phyloP scores from a whole-genome alignment of 352 stramenopile genomes.

The Pythium grandisporangium region DNA sequence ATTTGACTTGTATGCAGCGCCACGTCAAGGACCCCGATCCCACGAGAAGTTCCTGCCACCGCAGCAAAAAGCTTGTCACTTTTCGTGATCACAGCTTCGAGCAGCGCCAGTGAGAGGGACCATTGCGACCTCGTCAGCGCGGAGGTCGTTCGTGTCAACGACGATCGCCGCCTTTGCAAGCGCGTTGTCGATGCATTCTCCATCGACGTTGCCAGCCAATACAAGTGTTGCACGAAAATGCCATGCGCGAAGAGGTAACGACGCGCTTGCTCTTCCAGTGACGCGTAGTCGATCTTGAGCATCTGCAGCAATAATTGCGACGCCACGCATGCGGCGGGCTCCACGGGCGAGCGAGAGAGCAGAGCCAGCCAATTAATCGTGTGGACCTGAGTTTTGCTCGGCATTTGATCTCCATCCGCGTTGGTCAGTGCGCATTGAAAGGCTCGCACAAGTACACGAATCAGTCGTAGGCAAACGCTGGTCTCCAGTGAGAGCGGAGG shows the following conservation, averaged over 20 bases:
- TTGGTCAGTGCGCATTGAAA: background rate
- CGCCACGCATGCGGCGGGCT: background rate
- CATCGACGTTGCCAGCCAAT: background rate
- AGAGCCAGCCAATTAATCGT: background rate
- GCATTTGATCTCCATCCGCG: too few relatives aligned
- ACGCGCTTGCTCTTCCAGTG: background rate
- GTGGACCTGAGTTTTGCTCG: too few relatives aligned
- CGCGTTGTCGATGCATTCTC: background rate
- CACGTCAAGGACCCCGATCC: background rate
- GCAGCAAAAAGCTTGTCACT: background rate
- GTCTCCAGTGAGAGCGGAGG: background rate
- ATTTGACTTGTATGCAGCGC: background rate
- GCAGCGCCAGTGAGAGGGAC: background rate
- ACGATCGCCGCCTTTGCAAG: background rate
- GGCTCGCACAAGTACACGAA: background rate
- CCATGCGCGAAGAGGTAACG: background rate
- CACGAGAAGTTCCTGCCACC: background rate
- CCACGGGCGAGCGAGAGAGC: background rate
- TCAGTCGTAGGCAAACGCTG: background rate
- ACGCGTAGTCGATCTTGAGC: too few relatives aligned
- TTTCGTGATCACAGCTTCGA: too few relatives aligned
- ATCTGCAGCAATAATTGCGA: background rate
- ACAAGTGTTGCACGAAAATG: background rate
- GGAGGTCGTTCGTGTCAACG: background rate
- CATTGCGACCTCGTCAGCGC: background rate